Base-by-base conservation (phyloP, 192 early-diverging fungal species). In the Backusella sp. region DNA sequence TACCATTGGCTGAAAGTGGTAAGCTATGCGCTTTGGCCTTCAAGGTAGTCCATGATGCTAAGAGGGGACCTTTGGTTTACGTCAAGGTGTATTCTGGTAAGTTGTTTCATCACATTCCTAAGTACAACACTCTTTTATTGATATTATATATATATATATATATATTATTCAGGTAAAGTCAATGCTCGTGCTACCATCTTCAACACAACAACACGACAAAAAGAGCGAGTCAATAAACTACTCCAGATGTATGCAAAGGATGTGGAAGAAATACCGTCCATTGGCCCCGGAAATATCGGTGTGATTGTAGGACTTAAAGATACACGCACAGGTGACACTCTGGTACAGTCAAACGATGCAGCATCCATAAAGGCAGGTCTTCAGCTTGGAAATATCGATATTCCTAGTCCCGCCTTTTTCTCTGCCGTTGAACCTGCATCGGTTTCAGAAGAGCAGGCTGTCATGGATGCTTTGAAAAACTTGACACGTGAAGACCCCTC, bases 161-260 rank as follows among this genome's bases (percentile, higher is more conserved):
- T 19, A n/a, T 4, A 73, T 34, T 26, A n/a, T 26, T 1, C 41
- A 86, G 87, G 92, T 26, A 82, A 84, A 15, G 77, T 98, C 6
- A 86, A 91, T n/a, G 82, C 90, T 36, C 88, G 93, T 3, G 85
- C 84, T 37, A 85, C 89, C 19, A 83, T 95, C 21, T 88, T 93
- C 78, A 94, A 94, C 68, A 89, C 88, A 4, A 88, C 90, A 0
- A 87, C 82, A 1, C 85, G 86, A 52, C 74, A 81, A 14, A 94
- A 93, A 71, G 96, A 98, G 78, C 84, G 95, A 17, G 95, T 89
- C 17, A 91, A 88, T 35, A 94, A 94, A 74, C 73, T 98, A 35
- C 77, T 97, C 35, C 94, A 95, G 72, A 94, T 97, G 92, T 97
- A 98, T 74, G 97, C 94, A 12, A 93, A 96, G 80, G 90, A 93